phyloP scores from a whole-genome alignment of 1,284 basidiomycete species.

The Cutaneotrichosporon dermatis region DNA sequence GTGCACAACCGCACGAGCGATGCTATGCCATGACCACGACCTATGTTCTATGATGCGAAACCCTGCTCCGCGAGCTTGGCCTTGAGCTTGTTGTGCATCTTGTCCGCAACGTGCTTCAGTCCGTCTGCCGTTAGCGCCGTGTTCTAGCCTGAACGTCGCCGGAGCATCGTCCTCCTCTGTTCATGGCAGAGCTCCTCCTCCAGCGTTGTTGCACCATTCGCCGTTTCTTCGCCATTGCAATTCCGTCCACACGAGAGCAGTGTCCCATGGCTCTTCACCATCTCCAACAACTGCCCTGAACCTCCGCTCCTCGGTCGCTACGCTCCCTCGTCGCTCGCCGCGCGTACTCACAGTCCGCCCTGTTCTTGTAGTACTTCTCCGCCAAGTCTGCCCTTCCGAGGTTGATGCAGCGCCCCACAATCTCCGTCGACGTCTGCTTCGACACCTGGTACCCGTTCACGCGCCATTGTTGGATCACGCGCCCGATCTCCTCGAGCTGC shows the following conservation, averaged over 20 bases:
- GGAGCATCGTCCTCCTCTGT: not conserved
- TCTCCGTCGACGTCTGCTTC: slow-evolving; percentile 18
- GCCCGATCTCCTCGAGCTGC: slow-evolving; percentile 16
- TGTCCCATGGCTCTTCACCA: too few relatives aligned
- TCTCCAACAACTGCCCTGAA: not conserved
- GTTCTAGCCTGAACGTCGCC: not conserved
- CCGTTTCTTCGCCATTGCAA: not conserved
- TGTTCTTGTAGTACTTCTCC: slow-evolving; percentile 10
- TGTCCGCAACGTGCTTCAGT: not conserved
- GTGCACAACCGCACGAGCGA: not conserved
- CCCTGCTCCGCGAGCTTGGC: not conserved
- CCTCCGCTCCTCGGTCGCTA: not conserved
- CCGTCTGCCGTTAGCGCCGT: not conserved
- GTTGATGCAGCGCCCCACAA: slow-evolving; percentile 24
- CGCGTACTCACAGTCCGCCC: slow-evolving; percentile 13
- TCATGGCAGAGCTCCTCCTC: not conserved
- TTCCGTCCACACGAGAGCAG: too few relatives aligned
- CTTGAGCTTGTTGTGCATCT: not conserved
- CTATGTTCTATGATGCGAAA: not conserved
- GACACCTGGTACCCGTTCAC: slow-evolving; percentile 11
- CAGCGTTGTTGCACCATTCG: not conserved
- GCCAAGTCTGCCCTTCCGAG: slow-evolving; percentile 21
- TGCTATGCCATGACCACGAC: slow-evolving; percentile 2
- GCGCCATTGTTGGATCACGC: slow-evolving; percentile 18
- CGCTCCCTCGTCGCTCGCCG: not conserved